Evolutionary conservation across 345 rosid genomes (phyloP).

Genomic region (Garcia nutans): DNA sequence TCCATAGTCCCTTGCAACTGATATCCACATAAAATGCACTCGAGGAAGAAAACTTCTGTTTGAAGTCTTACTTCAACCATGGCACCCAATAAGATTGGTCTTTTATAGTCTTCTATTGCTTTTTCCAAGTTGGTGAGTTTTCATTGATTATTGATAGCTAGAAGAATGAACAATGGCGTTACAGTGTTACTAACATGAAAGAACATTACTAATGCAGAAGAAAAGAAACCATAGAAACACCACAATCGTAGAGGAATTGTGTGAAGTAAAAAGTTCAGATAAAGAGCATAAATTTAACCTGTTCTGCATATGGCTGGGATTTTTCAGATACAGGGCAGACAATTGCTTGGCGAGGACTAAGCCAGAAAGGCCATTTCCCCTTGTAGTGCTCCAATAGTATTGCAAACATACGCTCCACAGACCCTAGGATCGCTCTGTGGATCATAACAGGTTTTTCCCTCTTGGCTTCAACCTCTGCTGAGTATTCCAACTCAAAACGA

Average conservation of each 20-base stretch:
- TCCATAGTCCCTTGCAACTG: no score
- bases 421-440: constrained; percentile 93
- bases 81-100: neutral
- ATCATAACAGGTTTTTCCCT: constrained; percentile 84
- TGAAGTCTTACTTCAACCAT: neutral
- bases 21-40: no score
- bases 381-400: constrained; percentile 90
- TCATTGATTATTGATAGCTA: neutral
- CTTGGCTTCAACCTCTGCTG: constrained; percentile 89
- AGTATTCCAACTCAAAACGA: constrained; percentile 74
- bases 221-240: neutral
- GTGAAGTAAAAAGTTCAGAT: neutral
- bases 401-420: constrained; percentile 96
- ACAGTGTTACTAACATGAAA: neutral
- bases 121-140: neutral
- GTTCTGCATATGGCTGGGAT: constrained; percentile 60
- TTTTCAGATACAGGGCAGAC: constrained; percentile 94
- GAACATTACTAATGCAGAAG: neutral
- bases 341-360: constrained; percentile 97
- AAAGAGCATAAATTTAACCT: constrained; percentile 45
- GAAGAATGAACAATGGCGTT: no score
- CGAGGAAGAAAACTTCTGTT: neutral
- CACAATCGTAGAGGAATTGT: neutral
- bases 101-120: no score
- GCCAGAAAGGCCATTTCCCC: constrained; percentile 99